These are phyloP conservation scores for Alternaria brassicae DNA, from an alignment of 2,329 filamentous ascomycete genomes.

Conservation along the genomic window DNA sequence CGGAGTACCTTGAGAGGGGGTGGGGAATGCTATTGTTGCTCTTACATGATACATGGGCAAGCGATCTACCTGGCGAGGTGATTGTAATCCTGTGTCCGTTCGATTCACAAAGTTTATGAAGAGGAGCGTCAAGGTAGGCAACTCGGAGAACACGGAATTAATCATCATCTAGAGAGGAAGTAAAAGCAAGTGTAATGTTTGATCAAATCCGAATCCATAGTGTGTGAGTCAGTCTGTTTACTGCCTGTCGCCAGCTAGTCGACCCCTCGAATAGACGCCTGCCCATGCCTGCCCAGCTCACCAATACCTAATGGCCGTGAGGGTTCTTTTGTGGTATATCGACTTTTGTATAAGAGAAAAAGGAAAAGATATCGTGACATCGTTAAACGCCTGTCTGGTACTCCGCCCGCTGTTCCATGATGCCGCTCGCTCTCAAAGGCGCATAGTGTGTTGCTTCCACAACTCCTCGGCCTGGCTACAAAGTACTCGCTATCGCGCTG, in stretches of 20 bases:
- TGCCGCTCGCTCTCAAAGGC: background rate
- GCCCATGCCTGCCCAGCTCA: conserved; percentile 11
- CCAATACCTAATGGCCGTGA: conserved; percentile 20
- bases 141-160: background rate
- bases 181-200: background rate
- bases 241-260: conserved; percentile 4
- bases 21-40: background rate
- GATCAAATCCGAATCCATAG: background rate
- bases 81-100: background rate
- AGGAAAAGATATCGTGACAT: conserved; percentile 30
- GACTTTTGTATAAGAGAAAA: conserved; percentile 21
- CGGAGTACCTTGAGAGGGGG: background rate
- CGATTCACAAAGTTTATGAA: background rate
- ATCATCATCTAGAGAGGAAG: background rate
- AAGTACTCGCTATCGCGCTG: background rate
- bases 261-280: conserved; percentile 12
- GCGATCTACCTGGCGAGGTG: background rate
- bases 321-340: conserved; percentile 32
- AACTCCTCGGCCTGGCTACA: background rate
- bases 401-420: background rate
- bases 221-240: background rate
- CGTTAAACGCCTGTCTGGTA: conserved; percentile 21
- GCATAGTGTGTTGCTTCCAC: background rate
- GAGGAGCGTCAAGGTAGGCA: background rate
- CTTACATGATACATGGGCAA: background rate